Conservation (phyloP, 768 basidiomycete genomes). For the Panaeolus papilionaceus region DNA sequence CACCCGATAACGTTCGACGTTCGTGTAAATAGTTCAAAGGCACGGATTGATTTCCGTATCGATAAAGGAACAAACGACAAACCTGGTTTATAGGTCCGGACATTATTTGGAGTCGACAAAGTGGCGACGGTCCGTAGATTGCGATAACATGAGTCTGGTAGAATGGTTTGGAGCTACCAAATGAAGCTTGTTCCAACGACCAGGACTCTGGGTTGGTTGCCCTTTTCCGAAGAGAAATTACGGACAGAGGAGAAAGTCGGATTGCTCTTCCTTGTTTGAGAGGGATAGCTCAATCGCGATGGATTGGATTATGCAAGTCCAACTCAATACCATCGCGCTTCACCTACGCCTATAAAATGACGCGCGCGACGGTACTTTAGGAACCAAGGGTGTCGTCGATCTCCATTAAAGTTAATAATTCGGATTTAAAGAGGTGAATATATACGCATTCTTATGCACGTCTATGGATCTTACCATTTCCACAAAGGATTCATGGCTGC, state of each 20-base stretch:
- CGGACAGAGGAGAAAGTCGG: background rate
- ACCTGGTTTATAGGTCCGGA: constrained; percentile 1
- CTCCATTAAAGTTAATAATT: background rate
- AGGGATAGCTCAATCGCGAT: background rate
- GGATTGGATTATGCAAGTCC: background rate
- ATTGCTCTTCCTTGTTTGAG: background rate
- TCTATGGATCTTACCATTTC: background rate
- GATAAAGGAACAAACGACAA: constrained; percentile 4
- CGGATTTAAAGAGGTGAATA: constrained; percentile 1
- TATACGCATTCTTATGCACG: background rate
- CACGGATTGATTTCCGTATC: constrained; percentile 9
- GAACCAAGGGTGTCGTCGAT: background rate
- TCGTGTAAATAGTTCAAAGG: background rate
- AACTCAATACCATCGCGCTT: background rate
- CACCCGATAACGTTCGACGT: constrained; percentile 8
- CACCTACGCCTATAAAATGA: background rate
- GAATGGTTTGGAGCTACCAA: constrained; percentile 2
- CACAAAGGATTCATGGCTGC: background rate
- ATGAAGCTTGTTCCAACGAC: background rate
- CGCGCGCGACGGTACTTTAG: background rate
- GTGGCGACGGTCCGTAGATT: constrained; percentile 3
- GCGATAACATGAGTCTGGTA: background rate
- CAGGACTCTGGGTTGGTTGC: background rate
- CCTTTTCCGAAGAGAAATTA: background rate
- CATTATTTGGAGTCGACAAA: background rate